Conservation (phyloP, 441 rosid genomes). For the Populus hybrid region DNA sequence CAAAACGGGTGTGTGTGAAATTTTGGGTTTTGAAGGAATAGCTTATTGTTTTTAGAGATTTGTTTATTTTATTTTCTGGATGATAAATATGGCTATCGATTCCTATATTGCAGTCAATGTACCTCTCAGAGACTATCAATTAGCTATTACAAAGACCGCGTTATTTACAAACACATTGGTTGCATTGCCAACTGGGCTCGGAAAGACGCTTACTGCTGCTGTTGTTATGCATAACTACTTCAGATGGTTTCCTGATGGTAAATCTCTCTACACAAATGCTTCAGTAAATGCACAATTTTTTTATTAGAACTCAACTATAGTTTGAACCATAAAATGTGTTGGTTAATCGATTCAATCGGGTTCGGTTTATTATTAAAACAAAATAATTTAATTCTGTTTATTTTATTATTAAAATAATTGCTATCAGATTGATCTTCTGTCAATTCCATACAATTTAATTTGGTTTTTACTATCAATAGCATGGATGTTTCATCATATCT, state of each 20-base stretch:
- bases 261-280: not conserved
- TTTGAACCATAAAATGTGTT: too few relatives aligned
- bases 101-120: constrained; percentile 49
- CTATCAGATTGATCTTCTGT: too few relatives aligned
- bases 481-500: too few relatives aligned
- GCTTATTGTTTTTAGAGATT: not conserved
- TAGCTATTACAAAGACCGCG: constrained; percentile 77
- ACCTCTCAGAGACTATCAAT: constrained; percentile 85
- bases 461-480: too few relatives aligned
- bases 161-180: constrained; percentile 91
- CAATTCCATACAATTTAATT: too few relatives aligned
- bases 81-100: not conserved
- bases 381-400: too few relatives aligned
- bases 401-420: too few relatives aligned
- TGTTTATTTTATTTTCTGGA: not conserved
- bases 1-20: not conserved
- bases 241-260: constrained; percentile 98
- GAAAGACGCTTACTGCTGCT: constrained; percentile 93
- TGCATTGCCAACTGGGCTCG: constrained; percentile 91
- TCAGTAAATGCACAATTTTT: not conserved
- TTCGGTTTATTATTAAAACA: too few relatives aligned
- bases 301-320: too few relatives aligned
- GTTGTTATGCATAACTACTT: constrained; percentile 93
- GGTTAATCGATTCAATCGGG: too few relatives aligned
- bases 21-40: not conserved